Percentiles rank a stretch among this genome's conserved stretches.
phyloP scores from a whole-genome alignment of 192 early-diverging fungal genomes.

The Lobosporangium transversale region DNA sequence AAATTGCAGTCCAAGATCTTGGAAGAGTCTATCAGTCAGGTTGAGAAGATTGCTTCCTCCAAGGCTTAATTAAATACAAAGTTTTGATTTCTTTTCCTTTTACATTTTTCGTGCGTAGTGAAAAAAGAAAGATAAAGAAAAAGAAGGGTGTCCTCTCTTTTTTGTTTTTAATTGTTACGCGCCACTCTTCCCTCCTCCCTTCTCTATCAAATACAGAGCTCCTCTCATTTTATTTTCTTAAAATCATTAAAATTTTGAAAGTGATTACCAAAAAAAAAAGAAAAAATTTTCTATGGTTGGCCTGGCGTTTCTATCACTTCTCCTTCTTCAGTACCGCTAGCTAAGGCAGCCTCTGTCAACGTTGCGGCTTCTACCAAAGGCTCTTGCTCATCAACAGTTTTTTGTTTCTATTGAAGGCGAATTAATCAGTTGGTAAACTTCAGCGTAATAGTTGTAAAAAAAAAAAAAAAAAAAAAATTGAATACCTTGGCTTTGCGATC shows the following conservation, averaged over 20 bases:
- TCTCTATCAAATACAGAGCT: background rate
- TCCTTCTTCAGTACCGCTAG: slow-evolving; percentile 6
- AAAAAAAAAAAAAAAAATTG: background rate
- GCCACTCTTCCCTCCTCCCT: slow-evolving; percentile 7
- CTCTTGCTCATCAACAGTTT: background rate
- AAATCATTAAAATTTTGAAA: background rate
- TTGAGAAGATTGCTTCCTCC: slow-evolving; percentile 53
- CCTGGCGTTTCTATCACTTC: slow-evolving; percentile 13
- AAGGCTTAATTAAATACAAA: slow-evolving; percentile 40
- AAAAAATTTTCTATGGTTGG: slow-evolving; percentile 3
- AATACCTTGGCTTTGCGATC: slow-evolving; percentile 22
- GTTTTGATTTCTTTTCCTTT: background rate
- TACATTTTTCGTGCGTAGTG: background rate
- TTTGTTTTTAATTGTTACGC: too few relatives aligned
- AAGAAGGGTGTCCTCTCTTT: too few relatives aligned
- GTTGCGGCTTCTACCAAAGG: background rate
- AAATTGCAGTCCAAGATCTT: slow-evolving; percentile 62
- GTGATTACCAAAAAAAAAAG: too few relatives aligned
- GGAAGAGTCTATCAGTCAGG: slow-evolving; percentile 53
- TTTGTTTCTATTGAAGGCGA: slow-evolving; percentile 10
- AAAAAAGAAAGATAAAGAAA: too few relatives aligned
- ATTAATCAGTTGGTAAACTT: background rate
- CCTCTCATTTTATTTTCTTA: too few relatives aligned
- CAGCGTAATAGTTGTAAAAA: background rate
- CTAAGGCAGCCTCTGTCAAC: background rate